phyloP scores from a whole-genome alignment of 192 early-diverging fungal species.

The Coemansia sp. region DNA sequence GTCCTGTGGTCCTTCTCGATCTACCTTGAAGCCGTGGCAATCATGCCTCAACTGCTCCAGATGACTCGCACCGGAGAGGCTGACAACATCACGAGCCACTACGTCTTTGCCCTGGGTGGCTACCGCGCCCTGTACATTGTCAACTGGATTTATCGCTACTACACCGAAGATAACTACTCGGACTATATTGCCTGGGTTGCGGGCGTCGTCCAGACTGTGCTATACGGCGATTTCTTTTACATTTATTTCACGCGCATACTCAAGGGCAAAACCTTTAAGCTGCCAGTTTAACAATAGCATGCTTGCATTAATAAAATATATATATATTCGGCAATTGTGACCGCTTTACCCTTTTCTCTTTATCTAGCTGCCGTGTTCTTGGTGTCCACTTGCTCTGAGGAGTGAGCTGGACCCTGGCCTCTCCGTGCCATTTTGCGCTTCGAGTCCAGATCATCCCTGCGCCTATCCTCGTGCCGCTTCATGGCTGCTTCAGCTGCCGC shows the following conservation, averaged over 20 bases:
- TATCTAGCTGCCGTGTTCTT: neutral
- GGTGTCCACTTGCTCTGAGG: neutral
- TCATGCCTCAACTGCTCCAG: conserved; percentile 97
- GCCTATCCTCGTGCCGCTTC: neutral
- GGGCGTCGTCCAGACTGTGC: conserved; percentile 88
- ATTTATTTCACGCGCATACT: conserved; percentile 77
- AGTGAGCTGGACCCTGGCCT: neutral
- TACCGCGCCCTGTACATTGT: conserved; percentile 83
- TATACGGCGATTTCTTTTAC: conserved; percentile 98
- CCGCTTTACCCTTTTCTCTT: neutral
- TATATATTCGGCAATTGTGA: neutral
- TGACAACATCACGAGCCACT: conserved; percentile 99
- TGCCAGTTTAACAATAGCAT: conserved; percentile 44
- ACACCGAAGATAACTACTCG: conserved; percentile 61
- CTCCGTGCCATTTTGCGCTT: conserved; percentile 1
- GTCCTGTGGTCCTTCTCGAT: conserved; percentile 96
- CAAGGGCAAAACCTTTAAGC: conserved; percentile 52
- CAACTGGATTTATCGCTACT: conserved; percentile 96
- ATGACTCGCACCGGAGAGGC: conserved; percentile 95
- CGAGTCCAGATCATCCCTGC: neutral
- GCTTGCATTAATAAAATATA: conserved; percentile 2
- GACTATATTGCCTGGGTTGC: conserved; percentile 89
- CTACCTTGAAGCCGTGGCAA: conserved; percentile 94
- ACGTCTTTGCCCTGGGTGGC: conserved; percentile 94
- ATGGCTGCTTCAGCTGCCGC: conserved; percentile 1